These are phyloP conservation scores for Angophora floribunda DNA, from an alignment of 345 rosid species.

Conservation along the genomic window DNA sequence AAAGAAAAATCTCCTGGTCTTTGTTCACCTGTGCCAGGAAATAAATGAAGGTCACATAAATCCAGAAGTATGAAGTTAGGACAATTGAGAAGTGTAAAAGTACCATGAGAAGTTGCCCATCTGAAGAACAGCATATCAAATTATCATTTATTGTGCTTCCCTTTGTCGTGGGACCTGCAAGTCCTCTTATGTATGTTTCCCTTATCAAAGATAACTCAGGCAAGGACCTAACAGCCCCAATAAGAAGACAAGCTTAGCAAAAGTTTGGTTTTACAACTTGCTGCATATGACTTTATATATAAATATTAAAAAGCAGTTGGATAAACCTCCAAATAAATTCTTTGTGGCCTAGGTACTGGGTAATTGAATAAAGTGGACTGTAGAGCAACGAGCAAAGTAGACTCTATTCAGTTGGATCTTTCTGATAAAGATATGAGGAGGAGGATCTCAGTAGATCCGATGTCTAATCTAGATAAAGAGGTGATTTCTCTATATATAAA, in stretches of 20 bases:
- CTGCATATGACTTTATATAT: background rate
- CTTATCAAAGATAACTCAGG: constrained; percentile 65
- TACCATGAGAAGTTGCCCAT: constrained; percentile 77
- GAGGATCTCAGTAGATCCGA: background rate
- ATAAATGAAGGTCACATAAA: background rate
- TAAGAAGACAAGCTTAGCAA: background rate
- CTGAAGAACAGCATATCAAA: constrained; percentile 51
- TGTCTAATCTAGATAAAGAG: background rate
- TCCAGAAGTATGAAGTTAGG: background rate
- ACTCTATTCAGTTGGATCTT: background rate
- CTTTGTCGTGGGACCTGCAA: constrained; percentile 35
- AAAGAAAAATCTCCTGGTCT: constrained; percentile 54
- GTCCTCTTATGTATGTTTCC: constrained; percentile 61
- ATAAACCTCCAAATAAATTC: background rate
- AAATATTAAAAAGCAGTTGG: background rate
- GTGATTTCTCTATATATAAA: background rate
- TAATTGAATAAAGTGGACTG: background rate
- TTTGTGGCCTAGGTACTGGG: background rate
- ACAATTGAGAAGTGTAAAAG: background rate
- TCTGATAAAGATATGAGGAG: background rate
- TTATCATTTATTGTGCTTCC: constrained; percentile 31
- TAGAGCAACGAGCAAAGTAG: background rate
- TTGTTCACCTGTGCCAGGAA: constrained; percentile 51
- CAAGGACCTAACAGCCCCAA: constrained; percentile 38
- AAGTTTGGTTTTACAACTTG: background rate